Base-by-base conservation (phyloP, 108 stramenopile genomes). In the Seminavis robusta region DNA sequence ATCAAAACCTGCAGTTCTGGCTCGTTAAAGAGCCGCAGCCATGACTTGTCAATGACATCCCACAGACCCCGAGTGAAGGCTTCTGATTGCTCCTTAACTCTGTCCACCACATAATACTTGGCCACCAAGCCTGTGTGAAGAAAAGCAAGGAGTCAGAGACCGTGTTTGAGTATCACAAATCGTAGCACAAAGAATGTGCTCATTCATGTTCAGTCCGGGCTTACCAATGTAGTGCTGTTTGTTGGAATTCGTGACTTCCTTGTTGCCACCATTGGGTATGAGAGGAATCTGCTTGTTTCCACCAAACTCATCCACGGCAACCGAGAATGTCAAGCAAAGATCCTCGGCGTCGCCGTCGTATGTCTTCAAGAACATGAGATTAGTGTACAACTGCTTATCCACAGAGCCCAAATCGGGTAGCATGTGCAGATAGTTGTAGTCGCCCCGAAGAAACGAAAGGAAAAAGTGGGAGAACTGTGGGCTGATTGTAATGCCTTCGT, bases 391-490 rank as follows among this genome's bases (percentile, higher is more conserved):
- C 70, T 94, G 90, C 15, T 59, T 53, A 67, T 99, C 98, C 44
- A 98, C 78, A 1, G 92, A 81, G 28, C 76, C 66, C 7, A 98
- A 83, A 61, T 98, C 97, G 9, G 89, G 80, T 10, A 59, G 27
- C 66, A 88, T 71, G 49, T 96, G 80, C 6, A 96, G 69, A 58
- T 80, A 95, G 65, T 90, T 87, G 62, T 94, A 94, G 63, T 92
- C 87, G 2, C 95, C 94, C 9, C 91, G 83, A 21, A 99, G 71
- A 56, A 94, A 95, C 2, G 90, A 78, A 10, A 99, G 77, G 63
- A 98, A 98, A 70, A 97, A 94, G 44, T 92, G 96, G 5, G 98
- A 95, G 73, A 99, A 99, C 51, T 87, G 89, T 32, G 97, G 97
- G 43, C 94, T 88, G 21, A 99, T 87, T 25, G 96, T 95, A 42